A percentile compares a stretch with the other conserved stretches of the same genome.
Conservation (phyloP, 768 basidiomycete genomes). For the Omphalotus guepiniiformis region DNA sequence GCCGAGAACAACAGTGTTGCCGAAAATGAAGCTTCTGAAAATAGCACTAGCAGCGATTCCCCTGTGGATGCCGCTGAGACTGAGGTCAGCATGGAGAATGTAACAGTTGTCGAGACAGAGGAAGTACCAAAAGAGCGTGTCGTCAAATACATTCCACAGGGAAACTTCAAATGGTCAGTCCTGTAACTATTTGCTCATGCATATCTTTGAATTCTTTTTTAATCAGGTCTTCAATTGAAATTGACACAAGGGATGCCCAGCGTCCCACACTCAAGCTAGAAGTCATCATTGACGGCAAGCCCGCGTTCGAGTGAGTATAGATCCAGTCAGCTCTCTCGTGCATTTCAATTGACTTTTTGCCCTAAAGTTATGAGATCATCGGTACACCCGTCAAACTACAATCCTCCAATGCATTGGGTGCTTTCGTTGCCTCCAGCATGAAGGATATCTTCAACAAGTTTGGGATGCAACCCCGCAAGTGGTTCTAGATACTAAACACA, state of each 20-base stretch:
- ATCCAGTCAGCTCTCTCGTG: neutral
- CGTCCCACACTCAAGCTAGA: constrained; percentile 53
- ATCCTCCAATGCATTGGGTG: constrained; percentile 39
- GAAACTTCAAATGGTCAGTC: constrained; percentile 63
- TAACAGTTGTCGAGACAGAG: no score
- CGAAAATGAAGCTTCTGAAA: no score
- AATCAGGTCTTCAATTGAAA: constrained; percentile 59
- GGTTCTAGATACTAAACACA: constrained; percentile 50
- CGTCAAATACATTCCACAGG: constrained; percentile 55
- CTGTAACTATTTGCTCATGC: neutral
- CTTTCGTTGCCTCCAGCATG: constrained; percentile 43
- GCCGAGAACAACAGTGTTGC: neutral
- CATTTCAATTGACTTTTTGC: neutral
- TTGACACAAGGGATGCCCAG: constrained; percentile 54
- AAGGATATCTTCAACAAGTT: constrained; percentile 53
- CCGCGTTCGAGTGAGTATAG: constrained; percentile 45
- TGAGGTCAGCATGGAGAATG: constrained; percentile 14
- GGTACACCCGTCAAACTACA: constrained; percentile 44
- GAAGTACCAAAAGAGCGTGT: constrained; percentile 52
- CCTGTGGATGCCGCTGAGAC: no score
- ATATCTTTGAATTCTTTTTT: neutral
- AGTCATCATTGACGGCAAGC: constrained; percentile 55
- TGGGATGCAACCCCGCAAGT: constrained; percentile 49
- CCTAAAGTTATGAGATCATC: constrained; percentile 38
- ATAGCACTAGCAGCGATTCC: no score